Percentiles rank a stretch among this genome's conserved stretches.
Conservation (phyloP, 2,329 filamentous ascomycete species). For the Massarina eburnea region DNA sequence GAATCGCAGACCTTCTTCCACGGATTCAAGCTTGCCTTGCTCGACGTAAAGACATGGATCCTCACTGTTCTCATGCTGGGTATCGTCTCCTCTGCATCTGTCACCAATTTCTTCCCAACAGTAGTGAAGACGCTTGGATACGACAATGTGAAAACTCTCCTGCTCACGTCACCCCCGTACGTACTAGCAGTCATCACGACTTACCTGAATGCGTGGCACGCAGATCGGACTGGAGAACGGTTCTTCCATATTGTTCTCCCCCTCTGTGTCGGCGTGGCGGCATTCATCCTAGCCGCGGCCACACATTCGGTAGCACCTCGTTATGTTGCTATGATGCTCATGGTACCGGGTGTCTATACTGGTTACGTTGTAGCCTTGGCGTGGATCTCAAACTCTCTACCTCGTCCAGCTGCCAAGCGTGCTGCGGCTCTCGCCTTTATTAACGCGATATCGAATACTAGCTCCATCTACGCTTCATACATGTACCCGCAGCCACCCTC, state of each 20-base stretch:
- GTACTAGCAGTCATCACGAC: slow-evolving; percentile 61
- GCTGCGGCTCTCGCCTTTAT: slow-evolving; percentile 73
- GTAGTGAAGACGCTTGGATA: slow-evolving; percentile 65
- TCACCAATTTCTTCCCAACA: slow-evolving; percentile 60
- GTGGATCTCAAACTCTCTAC: slow-evolving; percentile 77
- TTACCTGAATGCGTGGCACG: slow-evolving; percentile 68
- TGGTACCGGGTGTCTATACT: slow-evolving; percentile 64
- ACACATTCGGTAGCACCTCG: slow-evolving; percentile 63
- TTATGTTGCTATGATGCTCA: slow-evolving; percentile 73
- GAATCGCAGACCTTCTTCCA: slow-evolving; percentile 42
- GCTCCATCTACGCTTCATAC: slow-evolving; percentile 70
- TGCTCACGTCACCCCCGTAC: slow-evolving; percentile 46
- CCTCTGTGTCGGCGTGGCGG: slow-evolving; percentile 61
- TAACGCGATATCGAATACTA: slow-evolving; percentile 70
- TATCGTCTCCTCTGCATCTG: slow-evolving; percentile 43
- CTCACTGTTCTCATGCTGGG: slow-evolving; percentile 44
- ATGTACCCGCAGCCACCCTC: slow-evolving; percentile 60
- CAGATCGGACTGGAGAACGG: slow-evolving; percentile 70
- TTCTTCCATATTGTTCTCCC: slow-evolving; percentile 69
- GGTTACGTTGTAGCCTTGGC: slow-evolving; percentile 64
- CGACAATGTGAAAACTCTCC: slow-evolving; percentile 55
- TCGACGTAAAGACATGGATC: slow-evolving; percentile 45
- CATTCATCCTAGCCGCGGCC: slow-evolving; percentile 68
- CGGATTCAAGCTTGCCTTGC: slow-evolving; percentile 43
- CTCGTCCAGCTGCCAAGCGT: slow-evolving; percentile 74